Evolutionary conservation across 345 rosid genomes (phyloP), one percentile per base, ranked within the genome.

Genomic region (Salix dunnii): DNA sequence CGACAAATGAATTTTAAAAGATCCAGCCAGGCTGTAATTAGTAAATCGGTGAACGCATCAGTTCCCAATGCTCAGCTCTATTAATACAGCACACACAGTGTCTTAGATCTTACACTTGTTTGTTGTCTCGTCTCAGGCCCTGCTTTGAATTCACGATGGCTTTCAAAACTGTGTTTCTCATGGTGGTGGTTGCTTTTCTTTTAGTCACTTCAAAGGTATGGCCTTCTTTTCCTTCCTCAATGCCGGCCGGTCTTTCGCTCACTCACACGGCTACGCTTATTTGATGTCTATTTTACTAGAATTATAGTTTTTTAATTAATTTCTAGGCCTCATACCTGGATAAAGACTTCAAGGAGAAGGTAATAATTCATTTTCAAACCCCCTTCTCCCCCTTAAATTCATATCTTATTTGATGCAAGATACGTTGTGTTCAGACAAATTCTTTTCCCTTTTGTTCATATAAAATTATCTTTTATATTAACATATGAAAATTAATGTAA

Each of bases 141-240:
- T 38, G 25, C 31, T 17, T 38, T 3, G 3, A 40, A 6, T 0
- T 36, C 1, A n/a, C 78, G 35, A 88, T 88, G 91, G 84, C 82
- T 74, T 51, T 68, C 83, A 86, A 72, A 77, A 42, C 79, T 53
- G 20, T 73, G 42, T 53, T 71, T 8, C 75, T 85, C 62, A 75
- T 81, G 46, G 27, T 81, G 46, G 27, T 86, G 71, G 78, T 82
- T 68, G 71, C 85, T 78, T 62, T 83, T 53, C 80, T 87, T 46
- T 20, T 82, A 17, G 74, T 77, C 28, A 5, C 86, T 35, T 7
- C 88, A 21, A 70, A 73, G 73, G 91, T 88, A 77, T 71, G 65
- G 16, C 36, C 75, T 58, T 1, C 68, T 58, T 67, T 75, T 65
- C 38, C 53, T n/a, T 21, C 42, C 55, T 35, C 23, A 27, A 40